These are phyloP conservation scores for Phaeosphaeria sp. DNA, from an alignment of 2,329 filamentous ascomycete species.

Conservation along the genomic window DNA sequence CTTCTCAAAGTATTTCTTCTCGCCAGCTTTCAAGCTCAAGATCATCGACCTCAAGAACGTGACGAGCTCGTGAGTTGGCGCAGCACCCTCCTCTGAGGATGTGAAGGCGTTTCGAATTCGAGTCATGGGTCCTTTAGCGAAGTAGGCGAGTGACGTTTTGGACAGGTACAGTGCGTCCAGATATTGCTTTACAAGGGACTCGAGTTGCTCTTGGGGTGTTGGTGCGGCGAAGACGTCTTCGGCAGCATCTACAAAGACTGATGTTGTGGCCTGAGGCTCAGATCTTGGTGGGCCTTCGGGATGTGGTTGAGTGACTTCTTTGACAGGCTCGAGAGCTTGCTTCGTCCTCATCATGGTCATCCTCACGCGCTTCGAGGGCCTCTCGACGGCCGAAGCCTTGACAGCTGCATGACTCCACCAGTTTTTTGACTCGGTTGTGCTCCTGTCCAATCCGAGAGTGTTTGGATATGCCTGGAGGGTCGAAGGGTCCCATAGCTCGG, in stretches of 20 bases:
- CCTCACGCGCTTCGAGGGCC: conserved; percentile 29
- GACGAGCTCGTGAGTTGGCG: conserved; percentile 69
- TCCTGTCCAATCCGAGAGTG: conserved; percentile 55
- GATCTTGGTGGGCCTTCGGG: conserved; percentile 2
- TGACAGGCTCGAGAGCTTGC: conserved; percentile 6
- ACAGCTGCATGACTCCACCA: conserved; percentile 46
- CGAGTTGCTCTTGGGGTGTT: conserved; percentile 57
- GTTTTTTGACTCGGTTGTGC: conserved; percentile 1
- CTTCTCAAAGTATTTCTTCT: conserved; percentile 81
- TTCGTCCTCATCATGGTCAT: conserved; percentile 41
- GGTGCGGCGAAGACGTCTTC: conserved; percentile 16
- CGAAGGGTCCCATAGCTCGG: conserved; percentile 33
- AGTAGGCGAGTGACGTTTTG: conserved; percentile 80
- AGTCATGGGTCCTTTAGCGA: conserved; percentile 81
- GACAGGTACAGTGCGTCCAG: conserved; percentile 56
- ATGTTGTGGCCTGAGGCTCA: conserved; percentile 1
- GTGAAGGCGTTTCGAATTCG: conserved; percentile 75
- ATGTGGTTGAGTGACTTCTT: conserved; percentile 7
- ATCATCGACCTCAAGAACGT: conserved; percentile 73
- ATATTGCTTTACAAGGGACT: conserved; percentile 50
- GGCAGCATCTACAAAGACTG: conserved; percentile 6
- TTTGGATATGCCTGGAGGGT: conserved; percentile 61
- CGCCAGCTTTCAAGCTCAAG: conserved; percentile 71
- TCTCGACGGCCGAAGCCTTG: conserved; percentile 19
- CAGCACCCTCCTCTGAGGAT: conserved; percentile 65